Percentiles rank a stretch among this genome's conserved stretches.
phyloP scores from a whole-genome alignment of 2,329 filamentous ascomycete genomes.

The Clarireedia hainanense region DNA sequence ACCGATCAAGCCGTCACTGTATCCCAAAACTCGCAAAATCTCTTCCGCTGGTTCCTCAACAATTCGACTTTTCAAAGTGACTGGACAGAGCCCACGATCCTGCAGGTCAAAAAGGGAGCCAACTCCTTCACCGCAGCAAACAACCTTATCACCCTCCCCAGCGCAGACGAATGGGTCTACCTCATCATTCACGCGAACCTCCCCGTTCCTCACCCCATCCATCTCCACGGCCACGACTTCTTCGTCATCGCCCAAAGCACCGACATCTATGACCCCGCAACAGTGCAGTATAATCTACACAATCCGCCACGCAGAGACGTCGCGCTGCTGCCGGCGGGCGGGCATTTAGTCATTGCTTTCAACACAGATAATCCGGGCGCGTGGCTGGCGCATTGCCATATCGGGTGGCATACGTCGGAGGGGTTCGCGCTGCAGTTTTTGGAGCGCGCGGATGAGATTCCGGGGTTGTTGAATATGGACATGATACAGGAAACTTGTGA shows the following conservation, averaged over 20 bases:
- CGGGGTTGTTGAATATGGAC: constrained; percentile 1
- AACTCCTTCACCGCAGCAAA: constrained; percentile 16
- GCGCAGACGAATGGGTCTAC: constrained; percentile 25
- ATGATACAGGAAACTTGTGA: constrained; percentile 8
- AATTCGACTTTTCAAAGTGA: constrained; percentile 38
- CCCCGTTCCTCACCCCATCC: constrained; percentile 30
- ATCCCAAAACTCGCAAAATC: constrained; percentile 18
- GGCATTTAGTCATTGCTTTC: constrained; percentile 17
- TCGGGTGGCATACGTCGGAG: constrained; percentile 41
- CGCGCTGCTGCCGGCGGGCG: constrained; percentile 32
- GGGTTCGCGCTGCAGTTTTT: constrained; percentile 44
- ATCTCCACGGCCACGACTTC: constrained; percentile 44
- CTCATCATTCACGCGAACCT: constrained; percentile 23
- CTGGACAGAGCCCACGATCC: constrained; percentile 40
- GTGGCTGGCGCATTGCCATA: constrained; percentile 24
- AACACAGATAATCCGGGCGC: constrained; percentile 19
- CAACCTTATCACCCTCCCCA: constrained; percentile 24
- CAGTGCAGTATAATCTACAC: constrained; percentile 22
- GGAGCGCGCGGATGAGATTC: constrained; percentile 26
- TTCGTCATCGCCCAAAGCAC: constrained; percentile 35
- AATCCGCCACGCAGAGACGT: constrained; percentile 46
- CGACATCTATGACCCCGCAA: constrained; percentile 29
- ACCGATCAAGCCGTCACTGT: constrained; percentile 20
- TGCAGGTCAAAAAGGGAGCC: constrained; percentile 26
- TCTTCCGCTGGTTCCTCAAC: constrained; percentile 42